phyloP scores from a whole-genome alignment of 2,329 filamentous ascomycete genomes.

The Harringtonia lauricola region DNA sequence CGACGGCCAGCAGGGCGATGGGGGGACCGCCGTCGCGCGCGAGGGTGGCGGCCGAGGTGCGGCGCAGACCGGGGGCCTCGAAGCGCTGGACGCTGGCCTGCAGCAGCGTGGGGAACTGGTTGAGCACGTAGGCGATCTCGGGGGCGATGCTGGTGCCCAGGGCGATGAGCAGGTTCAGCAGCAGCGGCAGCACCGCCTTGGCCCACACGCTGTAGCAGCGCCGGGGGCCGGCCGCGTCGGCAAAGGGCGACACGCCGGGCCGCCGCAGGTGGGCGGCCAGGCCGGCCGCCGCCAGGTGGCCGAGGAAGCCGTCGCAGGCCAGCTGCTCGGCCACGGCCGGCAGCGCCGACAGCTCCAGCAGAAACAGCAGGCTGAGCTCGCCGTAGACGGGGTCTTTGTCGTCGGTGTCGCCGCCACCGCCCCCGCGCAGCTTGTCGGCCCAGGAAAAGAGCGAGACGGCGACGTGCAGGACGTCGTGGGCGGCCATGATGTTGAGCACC shows the following conservation, averaged over 20 bases:
- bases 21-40: slow-evolving; percentile 29
- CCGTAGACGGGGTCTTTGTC: slow-evolving; percentile 72
- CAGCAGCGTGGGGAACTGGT: slow-evolving; percentile 76
- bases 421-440: slow-evolving; percentile 70
- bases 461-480: slow-evolving; percentile 66
- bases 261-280: slow-evolving; percentile 68
- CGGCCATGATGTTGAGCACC: slow-evolving; percentile 57
- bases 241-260: slow-evolving; percentile 63
- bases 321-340: slow-evolving; percentile 78
- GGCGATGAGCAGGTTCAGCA: slow-evolving; percentile 76
- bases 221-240: slow-evolving; percentile 53
- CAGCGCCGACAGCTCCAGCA: slow-evolving; percentile 77
- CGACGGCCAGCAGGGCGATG: slow-evolving; percentile 63
- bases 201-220: slow-evolving; percentile 86
- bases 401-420: slow-evolving; percentile 27
- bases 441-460: slow-evolving; percentile 86
- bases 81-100: slow-evolving; percentile 61
- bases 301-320: slow-evolving; percentile 74
- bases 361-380: slow-evolving; percentile 79
- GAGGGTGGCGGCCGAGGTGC: neutral
- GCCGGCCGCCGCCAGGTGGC: slow-evolving; percentile 68
- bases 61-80: slow-evolving; percentile 45
- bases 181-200: slow-evolving; percentile 74
- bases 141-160: slow-evolving; percentile 72
- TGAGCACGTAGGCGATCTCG: slow-evolving; percentile 79